Evolutionary conservation across 192 early-diverging fungal species (phyloP), one percentile per base, ranked within the genome.

Genomic region (Backusella sp.): DNA sequence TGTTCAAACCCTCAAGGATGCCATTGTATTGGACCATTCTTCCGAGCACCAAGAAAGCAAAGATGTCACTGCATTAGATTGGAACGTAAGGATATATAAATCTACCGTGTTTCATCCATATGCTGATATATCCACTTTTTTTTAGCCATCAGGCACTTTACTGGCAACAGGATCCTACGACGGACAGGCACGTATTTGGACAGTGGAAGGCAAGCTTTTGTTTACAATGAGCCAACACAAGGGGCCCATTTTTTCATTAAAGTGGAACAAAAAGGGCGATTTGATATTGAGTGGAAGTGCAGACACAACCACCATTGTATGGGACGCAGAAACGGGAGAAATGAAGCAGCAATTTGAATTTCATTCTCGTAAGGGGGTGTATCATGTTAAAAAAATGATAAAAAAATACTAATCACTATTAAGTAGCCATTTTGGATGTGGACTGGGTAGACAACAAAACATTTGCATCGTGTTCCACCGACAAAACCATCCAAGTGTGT

Each of bases 381-480:
- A 28, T 28, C 28, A n/a, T n/a, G n/a, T n/a, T n/a, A n/a, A n/a
- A n/a, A n/a, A n/a, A n/a, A n/a, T 83, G 15, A 21, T 15, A 26
- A 56, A 26, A 26, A 56, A 26, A 49, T 17, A 4, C 53, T 56
- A 56, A 56, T 56, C 53, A 28, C 4, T 7, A 28, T 62, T 53
- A 69, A 69, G 90, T 79, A 28, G 87, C 91, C 7, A 90, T 93
- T 4, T 81, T 97, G 67, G 95, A 97, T 82, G 90, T 96, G 8
- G 97, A 96, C 80, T 99, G 97, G 97, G 86, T 90, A 66, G 96
- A 99, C 79, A 93, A 96, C 78, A 83, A 84, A 1, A 99, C 94
- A 8, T 95, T 98, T 87, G 96, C 97, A 5, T 94, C 95, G 0
- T 94, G 92, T 73, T 94, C 94, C 28, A 86, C 86, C 14, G 97